A percentile compares a stretch with the other conserved stretches of the same genome.
Conservation (phyloP, 129 eudicot species). For the Flaveria linearis region DNA sequence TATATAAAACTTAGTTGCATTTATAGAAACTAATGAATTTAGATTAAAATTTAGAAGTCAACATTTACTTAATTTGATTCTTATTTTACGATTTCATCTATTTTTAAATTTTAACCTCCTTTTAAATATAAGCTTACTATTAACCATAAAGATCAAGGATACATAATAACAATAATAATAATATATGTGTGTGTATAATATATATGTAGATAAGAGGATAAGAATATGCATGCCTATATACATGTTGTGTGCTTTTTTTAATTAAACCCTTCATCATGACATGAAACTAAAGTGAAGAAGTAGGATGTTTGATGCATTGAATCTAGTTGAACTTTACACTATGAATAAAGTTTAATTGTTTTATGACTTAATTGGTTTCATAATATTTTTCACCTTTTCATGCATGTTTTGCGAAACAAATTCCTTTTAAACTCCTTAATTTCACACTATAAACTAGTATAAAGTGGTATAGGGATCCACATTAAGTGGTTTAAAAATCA, state of each 20-base stretch:
- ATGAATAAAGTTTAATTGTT: conserved; percentile 16
- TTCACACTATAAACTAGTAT: conserved; percentile 27
- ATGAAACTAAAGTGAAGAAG: conserved; percentile 16
- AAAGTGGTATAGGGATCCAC: conserved; percentile 33
- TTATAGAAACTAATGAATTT: too few relatives aligned
- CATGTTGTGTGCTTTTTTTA: background rate
- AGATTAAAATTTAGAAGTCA: too few relatives aligned
- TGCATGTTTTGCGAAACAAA: conserved; percentile 28
- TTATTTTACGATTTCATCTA: too few relatives aligned
- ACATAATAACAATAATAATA: too few relatives aligned
- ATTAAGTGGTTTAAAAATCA: conserved; percentile 14
- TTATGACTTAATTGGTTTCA: conserved; percentile 8
- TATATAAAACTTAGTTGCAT: too few relatives aligned
- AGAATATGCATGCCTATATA: background rate
- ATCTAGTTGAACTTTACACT: conserved; percentile 19
- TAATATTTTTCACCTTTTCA: conserved; percentile 17
- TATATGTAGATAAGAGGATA: background rate
- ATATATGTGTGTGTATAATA: background rate
- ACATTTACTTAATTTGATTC: background rate
- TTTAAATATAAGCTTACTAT: too few relatives aligned
- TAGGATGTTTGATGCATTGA: conserved; percentile 25
- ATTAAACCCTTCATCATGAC: conserved; percentile 21
- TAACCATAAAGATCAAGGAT: too few relatives aligned
- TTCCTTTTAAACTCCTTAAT: conserved; percentile 26
- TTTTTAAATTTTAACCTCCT: too few relatives aligned